A percentile compares a stretch with the other conserved stretches of the same genome.
Evolutionary conservation across 164 flowering plant genomes (phyloP).

Genomic region (Berberis thunbergii): DNA sequence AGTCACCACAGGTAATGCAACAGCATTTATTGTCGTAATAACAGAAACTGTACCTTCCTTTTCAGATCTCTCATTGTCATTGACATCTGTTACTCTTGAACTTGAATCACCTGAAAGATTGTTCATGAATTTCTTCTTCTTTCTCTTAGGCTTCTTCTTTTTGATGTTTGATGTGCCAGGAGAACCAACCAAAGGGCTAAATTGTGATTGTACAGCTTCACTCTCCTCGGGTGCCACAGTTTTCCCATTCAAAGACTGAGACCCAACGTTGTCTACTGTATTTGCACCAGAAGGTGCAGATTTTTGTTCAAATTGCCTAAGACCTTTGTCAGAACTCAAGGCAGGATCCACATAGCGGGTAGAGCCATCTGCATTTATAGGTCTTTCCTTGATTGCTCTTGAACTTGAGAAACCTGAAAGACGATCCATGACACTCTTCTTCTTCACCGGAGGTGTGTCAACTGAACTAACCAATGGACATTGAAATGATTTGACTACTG

Average conservation of each 20-base stretch:
- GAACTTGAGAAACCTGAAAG: conserved; percentile 9
- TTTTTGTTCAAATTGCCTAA: neutral
- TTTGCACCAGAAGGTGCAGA: neutral
- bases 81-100: neutral
- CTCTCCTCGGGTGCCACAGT: conserved; percentile 2
- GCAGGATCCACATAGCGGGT: conserved; percentile 4
- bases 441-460: no score
- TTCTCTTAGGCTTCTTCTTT: conserved; percentile 12
- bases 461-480: neutral
- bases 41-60: neutral
- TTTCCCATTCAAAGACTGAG: conserved; percentile 7
- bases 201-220: conserved; percentile 7
- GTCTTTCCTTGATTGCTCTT: conserved; percentile 8
- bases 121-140: conserved; percentile 20
- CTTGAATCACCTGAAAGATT: neutral
- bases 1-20: neutral
- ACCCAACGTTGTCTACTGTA: neutral
- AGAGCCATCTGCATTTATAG: conserved; percentile 7
- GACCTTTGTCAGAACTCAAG: conserved; percentile 14
- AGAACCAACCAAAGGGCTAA: conserved; percentile 9
- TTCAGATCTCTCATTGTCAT: neutral
- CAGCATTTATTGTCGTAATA: neutral
- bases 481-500: neutral
- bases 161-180: conserved; percentile 8
- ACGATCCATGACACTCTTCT: conserved; percentile 13